Base-by-base conservation (phyloP, 768 basidiomycete species). In the Pleurotus djamor region DNA sequence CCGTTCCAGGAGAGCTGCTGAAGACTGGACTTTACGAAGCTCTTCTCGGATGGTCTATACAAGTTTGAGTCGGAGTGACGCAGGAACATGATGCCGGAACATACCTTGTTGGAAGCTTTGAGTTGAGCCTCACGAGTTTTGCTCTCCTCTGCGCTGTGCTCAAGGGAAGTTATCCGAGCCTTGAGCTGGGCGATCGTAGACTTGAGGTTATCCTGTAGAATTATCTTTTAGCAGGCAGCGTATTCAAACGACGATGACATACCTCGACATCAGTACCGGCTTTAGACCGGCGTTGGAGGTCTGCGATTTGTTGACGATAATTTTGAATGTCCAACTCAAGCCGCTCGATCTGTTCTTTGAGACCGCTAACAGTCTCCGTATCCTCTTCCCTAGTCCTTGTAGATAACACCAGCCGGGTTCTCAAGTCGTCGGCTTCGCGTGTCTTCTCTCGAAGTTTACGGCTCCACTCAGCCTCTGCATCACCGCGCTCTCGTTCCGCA, bases 11-110 rank as follows among this genome's bases (percentile, higher is more conserved):
- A 98, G 71, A 1, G 94, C 89, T 44, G 91, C 92, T 16, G 95
- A 96, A 1, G 90, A 92, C 71, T 98, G 97, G 1, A 99, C 88
- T 71, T 98, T 98, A 44, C 94, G 88, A 48, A 99, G 74, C 69
- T 99, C 96, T 55, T 98, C 97, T 7, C 96, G 88, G 14, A 98
- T 77, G 0, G 86, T 92, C 92, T 96, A 67, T 47, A 41, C 14
- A 48, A 44, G 57, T 44, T 41, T 48, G 59, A 50, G 50, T 47
- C 3, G 10, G 17, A 17, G 45, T 7, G 45, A 47, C 21, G 32
- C 21, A 28, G 21, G 21, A 28, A 28, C 21, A 28, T 28, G 21
- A 28, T 36, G 36, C 51, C 5, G 57, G 13, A 56, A 59, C 72
- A 57, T 64, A 89, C 94, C 81, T 94, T 96, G 71, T 94, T 96